A percentile compares a stretch with the other conserved stretches of the same genome.
phyloP scores from a whole-genome alignment of 495 filamentous ascomycete genomes.

The Cladorrhinum samala region DNA sequence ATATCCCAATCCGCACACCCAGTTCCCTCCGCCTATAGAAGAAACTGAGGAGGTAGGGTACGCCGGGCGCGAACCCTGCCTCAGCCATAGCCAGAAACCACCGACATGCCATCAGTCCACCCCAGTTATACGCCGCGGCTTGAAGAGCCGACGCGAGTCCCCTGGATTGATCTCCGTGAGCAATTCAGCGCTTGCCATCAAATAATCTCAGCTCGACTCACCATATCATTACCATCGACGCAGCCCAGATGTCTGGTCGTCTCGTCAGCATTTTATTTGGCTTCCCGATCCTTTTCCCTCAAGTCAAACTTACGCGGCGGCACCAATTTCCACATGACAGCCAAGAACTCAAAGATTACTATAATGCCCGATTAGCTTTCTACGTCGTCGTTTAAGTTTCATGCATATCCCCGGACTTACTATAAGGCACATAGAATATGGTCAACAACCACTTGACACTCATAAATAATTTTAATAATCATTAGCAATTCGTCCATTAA shows the following conservation, averaged over 20 bases:
- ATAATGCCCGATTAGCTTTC: conserved; percentile 24
- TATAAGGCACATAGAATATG: conserved; percentile 69
- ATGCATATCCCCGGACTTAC: too few species aligned
- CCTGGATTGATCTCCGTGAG: conserved; percentile 30
- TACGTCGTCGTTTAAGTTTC: background rate
- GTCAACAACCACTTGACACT: conserved; percentile 78
- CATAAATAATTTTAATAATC: too few species aligned
- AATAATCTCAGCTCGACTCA: too few species aligned
- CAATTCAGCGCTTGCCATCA: too few species aligned
- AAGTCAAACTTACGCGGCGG: conserved; percentile 46
- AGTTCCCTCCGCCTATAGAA: conserved; percentile 79
- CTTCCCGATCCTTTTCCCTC: too few species aligned
- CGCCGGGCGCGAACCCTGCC: conserved; percentile 61
- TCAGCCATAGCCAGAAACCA: conserved; percentile 65
- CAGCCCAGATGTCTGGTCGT: conserved; percentile 32
- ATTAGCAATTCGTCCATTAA: too few species aligned
- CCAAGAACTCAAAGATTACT: conserved; percentile 62
- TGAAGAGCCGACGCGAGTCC: conserved; percentile 56
- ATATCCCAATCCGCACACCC: conserved; percentile 69
- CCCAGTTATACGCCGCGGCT: conserved; percentile 55
- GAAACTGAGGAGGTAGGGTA: conserved; percentile 72
- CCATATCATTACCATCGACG: conserved; percentile 23
- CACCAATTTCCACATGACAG: conserved; percentile 66
- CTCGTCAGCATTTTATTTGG: conserved; percentile 26
- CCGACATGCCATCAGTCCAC: conserved; percentile 58